Evolutionary conservation across 176 grass and related monocot genomes (phyloP), one percentile per base, ranked within the genome.

Genomic region (Tillandsia fasciculata): DNA sequence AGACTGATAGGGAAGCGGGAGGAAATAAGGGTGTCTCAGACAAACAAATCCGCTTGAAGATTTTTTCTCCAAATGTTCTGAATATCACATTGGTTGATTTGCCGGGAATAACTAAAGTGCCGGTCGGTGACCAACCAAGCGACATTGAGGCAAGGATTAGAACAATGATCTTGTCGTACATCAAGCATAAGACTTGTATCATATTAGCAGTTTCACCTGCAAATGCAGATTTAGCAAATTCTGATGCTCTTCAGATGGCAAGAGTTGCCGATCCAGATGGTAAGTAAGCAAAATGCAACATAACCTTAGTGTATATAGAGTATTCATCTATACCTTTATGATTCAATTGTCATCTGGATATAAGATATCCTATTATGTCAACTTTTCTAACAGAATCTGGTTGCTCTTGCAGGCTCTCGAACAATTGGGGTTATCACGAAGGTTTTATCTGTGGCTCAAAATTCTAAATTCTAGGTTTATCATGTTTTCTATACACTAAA

Each of bases 351-450:
- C 13, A 56, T 56, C 53, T 56, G 53, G 33, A 42, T 42, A 42
- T 42, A 42, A 42, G 33, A 42, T 42, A 42, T 42, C 33, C 33
- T 42, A 42, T 42, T 42, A 42, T 42, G 33, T 42, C 33, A 42
- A 42, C 33, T 6, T 42, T 42, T 42, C 5, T 42, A 42, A 42
- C 4, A 42, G 33, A 42, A 42, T 42, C 33, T 42, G 33, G 33
- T 42, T 69, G 48, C 76, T 74, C 13, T 83, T 74, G 66, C 77
- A 99, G 94, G 94, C 67, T 99, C 94, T 72, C 94, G 94, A 64
- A 99, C 94, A 47, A 99, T 99, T 61, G 94, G 94, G 83, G 87
- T 99, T 51, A 99, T 99, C 75, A 99, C 94, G 77, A 99, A 99
- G 94, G 94, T 99, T 75, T 67, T 66, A 57, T 49, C 51, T 50